phyloP scores from a whole-genome alignment of 371 early-diverging fungal species.

The Rhizomucor miehei region DNA sequence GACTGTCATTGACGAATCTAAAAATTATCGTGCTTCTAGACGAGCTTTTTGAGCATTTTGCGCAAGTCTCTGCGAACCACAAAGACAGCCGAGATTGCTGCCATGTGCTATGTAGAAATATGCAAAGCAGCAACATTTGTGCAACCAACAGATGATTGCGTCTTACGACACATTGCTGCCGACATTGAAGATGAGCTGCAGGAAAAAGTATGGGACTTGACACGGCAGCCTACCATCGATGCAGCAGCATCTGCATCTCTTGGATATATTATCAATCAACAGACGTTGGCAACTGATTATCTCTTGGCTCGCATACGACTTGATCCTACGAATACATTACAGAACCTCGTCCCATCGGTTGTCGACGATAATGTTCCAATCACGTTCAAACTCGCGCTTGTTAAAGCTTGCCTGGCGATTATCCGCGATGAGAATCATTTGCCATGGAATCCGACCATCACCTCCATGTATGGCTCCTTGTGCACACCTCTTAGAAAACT shows the following conservation, averaged over 20 bases:
- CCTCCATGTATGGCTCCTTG: slow-evolving; percentile 60
- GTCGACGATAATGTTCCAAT: slow-evolving; percentile 62
- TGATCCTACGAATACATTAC: slow-evolving; percentile 60
- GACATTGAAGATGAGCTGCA: slow-evolving; percentile 74
- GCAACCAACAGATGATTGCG: slow-evolving; percentile 59
- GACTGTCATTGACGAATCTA: not conserved
- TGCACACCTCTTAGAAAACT: slow-evolving; percentile 63
- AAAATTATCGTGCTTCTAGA: slow-evolving; percentile 23
- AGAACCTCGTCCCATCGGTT: slow-evolving; percentile 61
- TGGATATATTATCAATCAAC: slow-evolving; percentile 47
- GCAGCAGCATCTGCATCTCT: slow-evolving; percentile 35
- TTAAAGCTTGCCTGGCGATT: slow-evolving; percentile 72
- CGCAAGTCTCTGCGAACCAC: slow-evolving; percentile 60
- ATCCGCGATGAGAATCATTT: slow-evolving; percentile 62
- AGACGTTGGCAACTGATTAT: slow-evolving; percentile 63
- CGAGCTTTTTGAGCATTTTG: slow-evolving; percentile 63
- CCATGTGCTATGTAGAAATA: slow-evolving; percentile 76
- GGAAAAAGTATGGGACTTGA: slow-evolving; percentile 69
- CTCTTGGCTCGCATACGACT: slow-evolving; percentile 69
- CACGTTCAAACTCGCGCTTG: slow-evolving; percentile 68
- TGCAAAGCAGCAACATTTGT: slow-evolving; percentile 75
- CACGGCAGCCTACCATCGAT: slow-evolving; percentile 32
- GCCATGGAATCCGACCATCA: slow-evolving; percentile 72
- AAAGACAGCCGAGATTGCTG: slow-evolving; percentile 67
- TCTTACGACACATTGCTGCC: slow-evolving; percentile 64